Evolutionary conservation across 108 stramenopile species (phyloP), one percentile per base, ranked within the genome.

Genomic region (Ochromonas danica): DNA sequence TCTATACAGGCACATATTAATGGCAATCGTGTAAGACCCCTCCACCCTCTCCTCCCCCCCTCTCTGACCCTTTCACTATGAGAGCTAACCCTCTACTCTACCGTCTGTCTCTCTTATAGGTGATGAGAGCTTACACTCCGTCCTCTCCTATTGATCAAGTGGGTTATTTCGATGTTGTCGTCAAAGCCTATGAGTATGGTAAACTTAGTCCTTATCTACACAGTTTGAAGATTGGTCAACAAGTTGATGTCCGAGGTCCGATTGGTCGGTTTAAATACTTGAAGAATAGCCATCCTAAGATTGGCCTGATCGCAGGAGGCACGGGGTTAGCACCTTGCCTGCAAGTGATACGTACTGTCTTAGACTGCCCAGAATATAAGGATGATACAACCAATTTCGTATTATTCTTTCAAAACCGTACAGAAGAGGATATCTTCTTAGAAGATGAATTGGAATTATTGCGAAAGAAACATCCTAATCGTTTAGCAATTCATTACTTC

Each of bases 231-330:
- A 27, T 31, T 27, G 72, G 72, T 6, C 40, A 75, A 27, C 22
- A 6, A 14, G 27, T 75, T 27, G 72, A 75, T 35, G 72, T 75
- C 22, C 72, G 72, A 14, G 72, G 72, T 35, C 72, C 72, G 10
- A 41, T 75, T 75, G 72, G 72, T 27, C 72, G 72, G 6, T 75
- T 75, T 33, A 75, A 75, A 41, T 75, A 75, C 25, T 30, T 33
- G 14, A 3, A 3, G 28, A 75, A 75, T 36, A 6, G 28, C 6
- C 38, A 33, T 41, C 6, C 43, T 35, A 10, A 33, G 10, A 75
- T 75, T 45, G 72, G 72, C 6, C 51, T 75, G 3, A 39, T 75
- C 43, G 43, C 45, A 6, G 72, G 72, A 41, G 72, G 72, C 6
- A 75, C 72, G 3, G 72, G 72, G 6, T 17, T 75, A 33, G 38